Percentiles rank a stretch among this genome's conserved stretches.
Evolutionary conservation across 2,329 filamentous ascomycete species (phyloP).

Genomic region (Alternaria metachromatica): DNA sequence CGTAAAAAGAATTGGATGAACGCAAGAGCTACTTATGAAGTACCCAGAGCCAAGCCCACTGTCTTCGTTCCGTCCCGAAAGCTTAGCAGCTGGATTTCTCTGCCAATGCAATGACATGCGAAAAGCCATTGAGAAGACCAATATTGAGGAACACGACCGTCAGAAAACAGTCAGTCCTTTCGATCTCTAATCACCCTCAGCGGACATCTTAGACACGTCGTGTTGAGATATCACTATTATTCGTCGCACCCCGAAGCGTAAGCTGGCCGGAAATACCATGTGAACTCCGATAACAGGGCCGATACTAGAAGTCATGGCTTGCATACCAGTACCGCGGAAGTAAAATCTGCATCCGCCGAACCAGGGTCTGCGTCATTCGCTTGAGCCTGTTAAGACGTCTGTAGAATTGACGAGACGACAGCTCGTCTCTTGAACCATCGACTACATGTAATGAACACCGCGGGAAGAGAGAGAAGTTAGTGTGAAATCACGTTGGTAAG

Average conservation of each 20-base stretch:
- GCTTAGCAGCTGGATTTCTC: neutral
- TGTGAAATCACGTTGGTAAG: neutral
- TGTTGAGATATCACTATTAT: neutral
- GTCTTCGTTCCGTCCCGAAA: neutral
- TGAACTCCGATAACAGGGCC: neutral
- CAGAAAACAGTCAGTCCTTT: neutral
- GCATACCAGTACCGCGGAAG: neutral
- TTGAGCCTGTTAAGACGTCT: neutral
- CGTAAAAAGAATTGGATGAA: neutral
- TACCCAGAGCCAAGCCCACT: neutral
- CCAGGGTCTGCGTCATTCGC: neutral
- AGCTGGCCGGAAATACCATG: neutral
- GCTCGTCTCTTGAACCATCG: neutral
- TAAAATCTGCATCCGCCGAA: neutral
- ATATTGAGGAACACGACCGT: neutral
- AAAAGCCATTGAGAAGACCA: accelerated
- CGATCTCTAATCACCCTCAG: neutral
- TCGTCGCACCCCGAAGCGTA: neutral
- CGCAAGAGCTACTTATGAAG: neutral
- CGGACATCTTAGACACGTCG: accelerated
- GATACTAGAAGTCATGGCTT: neutral
- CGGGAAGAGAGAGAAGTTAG: neutral
- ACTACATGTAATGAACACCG: neutral
- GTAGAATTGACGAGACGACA: neutral
- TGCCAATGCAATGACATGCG: neutral